phyloP scores from a whole-genome alignment of 345 rosid genomes.

The Populus alba region DNA sequence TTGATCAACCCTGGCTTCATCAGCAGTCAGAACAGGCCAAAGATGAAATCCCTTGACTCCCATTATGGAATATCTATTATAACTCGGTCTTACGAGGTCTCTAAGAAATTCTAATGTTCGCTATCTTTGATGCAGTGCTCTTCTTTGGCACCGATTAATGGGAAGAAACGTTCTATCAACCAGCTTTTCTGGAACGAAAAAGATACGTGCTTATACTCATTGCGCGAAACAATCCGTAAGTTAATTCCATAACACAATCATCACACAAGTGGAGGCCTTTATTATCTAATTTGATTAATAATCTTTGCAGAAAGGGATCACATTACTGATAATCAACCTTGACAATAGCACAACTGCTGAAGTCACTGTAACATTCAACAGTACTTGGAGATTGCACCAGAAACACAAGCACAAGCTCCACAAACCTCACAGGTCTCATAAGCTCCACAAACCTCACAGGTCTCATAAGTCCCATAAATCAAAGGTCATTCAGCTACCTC shows the following conservation, averaged over 20 bases:
- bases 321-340: constrained; percentile 65
- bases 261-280: not conserved
- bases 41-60: not conserved
- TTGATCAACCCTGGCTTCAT: not conserved
- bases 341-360: constrained; percentile 54
- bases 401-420: constrained; percentile 19
- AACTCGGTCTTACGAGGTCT: not conserved
- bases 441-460: constrained; percentile 1
- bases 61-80: not conserved
- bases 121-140: constrained; percentile 58
- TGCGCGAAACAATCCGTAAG: constrained; percentile 76
- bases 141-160: constrained; percentile 87
- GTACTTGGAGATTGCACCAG: constrained; percentile 27
- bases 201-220: constrained; percentile 75
- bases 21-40: not conserved
- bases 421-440: constrained; percentile 9
- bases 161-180: constrained; percentile 67
- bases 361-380: constrained; percentile 41
- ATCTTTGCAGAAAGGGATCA: constrained; percentile 68
- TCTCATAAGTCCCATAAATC: constrained; percentile 19
- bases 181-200: constrained; percentile 57
- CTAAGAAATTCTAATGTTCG: constrained; percentile 1
- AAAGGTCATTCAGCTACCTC: constrained; percentile 9
- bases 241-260: not conserved
- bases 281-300: constrained; percentile 8